Conservation (phyloP, 1,284 basidiomycete genomes). For the Cryptococcus sp. region DNA sequence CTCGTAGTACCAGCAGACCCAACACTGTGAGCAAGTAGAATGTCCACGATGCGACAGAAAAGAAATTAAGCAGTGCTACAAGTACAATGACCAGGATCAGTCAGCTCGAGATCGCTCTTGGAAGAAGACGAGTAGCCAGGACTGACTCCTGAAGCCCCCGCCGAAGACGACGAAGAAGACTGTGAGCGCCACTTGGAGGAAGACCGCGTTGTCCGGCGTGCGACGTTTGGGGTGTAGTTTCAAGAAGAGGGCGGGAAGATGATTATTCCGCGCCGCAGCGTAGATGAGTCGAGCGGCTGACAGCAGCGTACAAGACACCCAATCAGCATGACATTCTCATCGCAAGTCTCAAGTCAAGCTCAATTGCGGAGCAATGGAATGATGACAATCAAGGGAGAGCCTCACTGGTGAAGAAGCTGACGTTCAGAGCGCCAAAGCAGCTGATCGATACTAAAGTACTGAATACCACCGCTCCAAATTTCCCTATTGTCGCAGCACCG, state of each 20-base stretch:
- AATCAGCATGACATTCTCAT: neutral
- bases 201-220: slow-evolving; percentile 83
- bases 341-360: neutral
- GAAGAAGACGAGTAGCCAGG: neutral
- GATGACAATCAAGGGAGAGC: no score
- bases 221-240: slow-evolving; percentile 68
- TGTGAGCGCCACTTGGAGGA: slow-evolving; percentile 73
- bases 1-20: slow-evolving; percentile 80
- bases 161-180: slow-evolving; percentile 76
- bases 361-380: no score
- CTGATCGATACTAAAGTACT: slow-evolving; percentile 85
- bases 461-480: slow-evolving; percentile 81
- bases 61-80: slow-evolving; percentile 71
- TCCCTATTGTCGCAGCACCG: slow-evolving; percentile 80
- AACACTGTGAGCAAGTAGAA: slow-evolving; percentile 90
- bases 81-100: slow-evolving; percentile 15
- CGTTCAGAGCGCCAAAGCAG: slow-evolving; percentile 89
- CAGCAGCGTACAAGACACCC: neutral
- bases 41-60: slow-evolving; percentile 64
- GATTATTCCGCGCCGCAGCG: slow-evolving; percentile 83
- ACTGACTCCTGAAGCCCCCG: slow-evolving; percentile 74
- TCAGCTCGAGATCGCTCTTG: neutral
- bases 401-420: slow-evolving; percentile 74
- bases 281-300: slow-evolving; percentile 71
- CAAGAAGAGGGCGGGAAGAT: slow-evolving; percentile 79